Percentiles rank a stretch among this genome's conserved stretches.
Conservation (phyloP, 2,329 filamentous ascomycete species). For the Colletotrichum gigasporum region DNA sequence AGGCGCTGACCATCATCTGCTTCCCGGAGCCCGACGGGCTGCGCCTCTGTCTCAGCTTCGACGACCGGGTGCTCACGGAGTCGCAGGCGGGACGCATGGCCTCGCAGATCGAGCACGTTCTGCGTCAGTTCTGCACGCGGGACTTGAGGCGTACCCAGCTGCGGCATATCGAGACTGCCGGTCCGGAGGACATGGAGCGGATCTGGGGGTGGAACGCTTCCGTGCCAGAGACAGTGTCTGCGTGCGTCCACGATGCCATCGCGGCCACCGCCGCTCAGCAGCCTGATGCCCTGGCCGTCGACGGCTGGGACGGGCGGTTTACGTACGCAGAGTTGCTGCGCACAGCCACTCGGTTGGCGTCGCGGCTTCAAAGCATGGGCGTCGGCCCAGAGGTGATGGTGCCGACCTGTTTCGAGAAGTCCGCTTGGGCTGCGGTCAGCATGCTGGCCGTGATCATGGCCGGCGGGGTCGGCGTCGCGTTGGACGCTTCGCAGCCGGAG, state of each 20-base stretch:
- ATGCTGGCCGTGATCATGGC: constrained; percentile 44
- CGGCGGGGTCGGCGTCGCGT: constrained; percentile 43
- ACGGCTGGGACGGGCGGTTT: not conserved
- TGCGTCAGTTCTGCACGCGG: not conserved
- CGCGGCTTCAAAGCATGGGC: constrained; percentile 35
- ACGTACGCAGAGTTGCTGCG: not conserved
- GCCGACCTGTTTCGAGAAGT: constrained; percentile 44
- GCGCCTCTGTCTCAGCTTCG: not conserved
- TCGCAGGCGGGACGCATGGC: not conserved
- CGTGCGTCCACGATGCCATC: not conserved
- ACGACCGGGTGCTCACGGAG: not conserved
- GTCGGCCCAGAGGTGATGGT: constrained; percentile 39
- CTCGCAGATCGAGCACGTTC: not conserved
- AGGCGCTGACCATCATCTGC: not conserved
- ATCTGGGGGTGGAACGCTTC: not conserved
- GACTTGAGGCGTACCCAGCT: too few species aligned
- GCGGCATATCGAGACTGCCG: not conserved
- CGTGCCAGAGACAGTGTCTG: not conserved
- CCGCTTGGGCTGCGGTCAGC: constrained; percentile 40
- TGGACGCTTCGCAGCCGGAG: constrained; percentile 36
- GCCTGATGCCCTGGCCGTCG: constrained; percentile 30
- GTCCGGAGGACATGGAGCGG: not conserved
- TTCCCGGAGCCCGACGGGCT: not conserved
- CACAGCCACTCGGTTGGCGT: too few species aligned
- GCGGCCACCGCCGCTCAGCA: not conserved